Evolutionary conservation across 2,329 filamentous ascomycete species (phyloP).

Genomic region (Alternaria tenuissima): DNA sequence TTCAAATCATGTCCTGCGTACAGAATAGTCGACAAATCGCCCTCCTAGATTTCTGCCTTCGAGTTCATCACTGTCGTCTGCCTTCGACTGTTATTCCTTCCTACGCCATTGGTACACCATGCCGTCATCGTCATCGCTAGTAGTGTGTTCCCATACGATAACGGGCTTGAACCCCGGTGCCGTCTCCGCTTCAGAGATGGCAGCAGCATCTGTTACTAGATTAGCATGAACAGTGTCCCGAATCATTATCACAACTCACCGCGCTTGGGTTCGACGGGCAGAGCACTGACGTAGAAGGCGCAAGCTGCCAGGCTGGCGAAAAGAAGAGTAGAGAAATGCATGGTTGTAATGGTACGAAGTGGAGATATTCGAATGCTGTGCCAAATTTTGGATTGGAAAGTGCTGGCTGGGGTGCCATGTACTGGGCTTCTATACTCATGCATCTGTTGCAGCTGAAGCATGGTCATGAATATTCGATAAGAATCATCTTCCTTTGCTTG

Average conservation of each 20-base stretch:
- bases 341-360: not conserved
- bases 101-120: not conserved
- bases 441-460: not conserved
- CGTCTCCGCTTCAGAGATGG: not conserved
- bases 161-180: not conserved
- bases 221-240: too few relatives aligned
- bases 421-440: not conserved
- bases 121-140: not conserved
- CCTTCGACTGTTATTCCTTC: not conserved
- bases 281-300: not conserved
- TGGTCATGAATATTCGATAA: too few relatives aligned
- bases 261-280: not conserved
- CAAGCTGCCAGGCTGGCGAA: not conserved
- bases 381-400: too few relatives aligned
- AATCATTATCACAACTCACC: not conserved
- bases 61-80: too few relatives aligned
- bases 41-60: too few relatives aligned
- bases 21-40: too few relatives aligned
- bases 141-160: not conserved
- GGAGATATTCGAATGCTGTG: too few relatives aligned
- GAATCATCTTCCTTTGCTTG: too few relatives aligned
- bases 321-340: not conserved
- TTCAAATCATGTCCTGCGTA: too few relatives aligned
- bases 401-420: not conserved
- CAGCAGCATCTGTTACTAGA: not conserved